A percentile compares a stretch with the other conserved stretches of the same genome.
Evolutionary conservation across 805 yeast species (phyloP).

Genomic region (Candida glaebosa): DNA sequence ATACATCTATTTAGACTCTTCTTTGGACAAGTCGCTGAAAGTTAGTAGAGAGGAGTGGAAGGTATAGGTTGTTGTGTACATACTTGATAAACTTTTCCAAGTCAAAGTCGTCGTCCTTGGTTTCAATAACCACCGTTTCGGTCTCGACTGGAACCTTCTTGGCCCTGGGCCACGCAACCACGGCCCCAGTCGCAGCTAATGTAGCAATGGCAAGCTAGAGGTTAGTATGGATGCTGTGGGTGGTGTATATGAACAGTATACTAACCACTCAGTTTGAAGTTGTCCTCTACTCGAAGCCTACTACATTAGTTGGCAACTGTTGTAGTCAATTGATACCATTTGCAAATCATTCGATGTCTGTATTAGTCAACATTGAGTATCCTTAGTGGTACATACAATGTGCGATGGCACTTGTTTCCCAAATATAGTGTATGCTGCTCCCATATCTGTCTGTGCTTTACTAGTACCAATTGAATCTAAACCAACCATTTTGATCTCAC

Average conservation of each 20-base stretch:
- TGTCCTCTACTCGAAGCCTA: too few relatives aligned
- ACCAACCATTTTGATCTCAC: background rate
- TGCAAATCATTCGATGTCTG: too few relatives aligned
- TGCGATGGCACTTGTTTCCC: constrained; percentile 46
- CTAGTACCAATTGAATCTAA: too few relatives aligned
- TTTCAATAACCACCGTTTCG: constrained; percentile 16
- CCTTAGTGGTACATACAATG: constrained; percentile 31
- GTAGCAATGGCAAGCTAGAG: constrained; percentile 39
- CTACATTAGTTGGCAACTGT: too few relatives aligned
- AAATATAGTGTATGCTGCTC: constrained; percentile 39
- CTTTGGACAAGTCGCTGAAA: constrained; percentile 39
- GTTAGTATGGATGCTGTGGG: constrained; percentile 1
- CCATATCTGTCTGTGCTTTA: constrained; percentile 33
- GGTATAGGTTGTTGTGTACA: constrained; percentile 16
- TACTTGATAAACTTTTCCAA: constrained; percentile 42
- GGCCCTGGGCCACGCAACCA: constrained; percentile 29
- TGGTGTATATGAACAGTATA: background rate
- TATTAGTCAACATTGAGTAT: too few relatives aligned
- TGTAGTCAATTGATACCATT: too few relatives aligned
- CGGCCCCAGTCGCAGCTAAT: constrained; percentile 35
- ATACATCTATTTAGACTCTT: constrained; percentile 30
- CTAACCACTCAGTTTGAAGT: too few relatives aligned
- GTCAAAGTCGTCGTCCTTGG: constrained; percentile 41
- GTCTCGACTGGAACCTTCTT: constrained; percentile 21
- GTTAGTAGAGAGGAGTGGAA: constrained; percentile 15